Conservation (phyloP, 73 alveolate genomes). For the Paramecium tetraurelia region DNA sequence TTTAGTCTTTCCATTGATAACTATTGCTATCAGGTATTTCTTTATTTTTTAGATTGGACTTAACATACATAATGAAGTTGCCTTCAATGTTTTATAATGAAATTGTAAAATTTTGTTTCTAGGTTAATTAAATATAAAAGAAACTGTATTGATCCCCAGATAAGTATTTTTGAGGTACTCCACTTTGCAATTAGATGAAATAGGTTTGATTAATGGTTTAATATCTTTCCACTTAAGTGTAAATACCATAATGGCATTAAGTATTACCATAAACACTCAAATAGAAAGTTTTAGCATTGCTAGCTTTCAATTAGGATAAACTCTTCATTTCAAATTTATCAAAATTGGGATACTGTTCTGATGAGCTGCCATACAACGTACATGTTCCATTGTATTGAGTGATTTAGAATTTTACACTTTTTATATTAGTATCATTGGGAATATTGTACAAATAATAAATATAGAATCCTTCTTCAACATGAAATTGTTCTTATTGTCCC, state of each 20-base stretch:
- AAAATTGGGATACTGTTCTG: not conserved
- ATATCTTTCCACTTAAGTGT: not conserved
- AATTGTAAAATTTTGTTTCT: not conserved
- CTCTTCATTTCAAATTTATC: not conserved
- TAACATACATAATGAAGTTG: constrained; percentile 9
- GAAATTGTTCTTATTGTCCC: not conserved
- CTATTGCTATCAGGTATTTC: constrained; percentile 43
- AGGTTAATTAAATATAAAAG: not conserved
- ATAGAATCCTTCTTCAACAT: not conserved
- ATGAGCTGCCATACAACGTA: not conserved
- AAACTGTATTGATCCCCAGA: not conserved
- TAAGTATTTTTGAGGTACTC: not conserved
- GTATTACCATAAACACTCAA: not conserved
- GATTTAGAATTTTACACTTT: not conserved
- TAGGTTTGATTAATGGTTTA: not conserved
- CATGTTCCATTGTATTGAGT: constrained; percentile 4
- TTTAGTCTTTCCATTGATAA: not conserved
- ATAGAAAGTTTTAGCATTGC: not conserved
- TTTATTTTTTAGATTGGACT: not conserved
- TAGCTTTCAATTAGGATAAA: not conserved
- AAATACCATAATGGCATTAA: not conserved
- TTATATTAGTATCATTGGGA: not conserved
- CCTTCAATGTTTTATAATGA: not conserved
- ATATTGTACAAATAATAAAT: not conserved
- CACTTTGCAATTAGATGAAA: not conserved